Evolutionary conservation across 1,284 basidiomycete genomes (phyloP).

Genomic region (Butyriboletus appendiculatus): DNA sequence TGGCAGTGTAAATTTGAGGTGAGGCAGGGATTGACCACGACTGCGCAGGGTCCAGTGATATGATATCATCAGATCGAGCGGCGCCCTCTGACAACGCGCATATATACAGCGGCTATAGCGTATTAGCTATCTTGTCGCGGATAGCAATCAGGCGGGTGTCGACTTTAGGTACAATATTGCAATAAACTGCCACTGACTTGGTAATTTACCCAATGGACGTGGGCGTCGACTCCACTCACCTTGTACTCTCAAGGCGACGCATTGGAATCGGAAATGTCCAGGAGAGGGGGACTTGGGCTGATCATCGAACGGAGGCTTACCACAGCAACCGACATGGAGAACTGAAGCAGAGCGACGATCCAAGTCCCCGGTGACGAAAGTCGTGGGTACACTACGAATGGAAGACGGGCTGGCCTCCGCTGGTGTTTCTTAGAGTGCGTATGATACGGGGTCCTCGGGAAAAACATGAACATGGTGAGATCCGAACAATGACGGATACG

Average conservation of each 20-base stretch:
- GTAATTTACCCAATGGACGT: neutral
- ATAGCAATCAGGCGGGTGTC: slow-evolving; percentile 7
- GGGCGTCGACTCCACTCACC: slow-evolving; percentile 3
- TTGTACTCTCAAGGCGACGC: neutral
- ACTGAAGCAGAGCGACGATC: neutral
- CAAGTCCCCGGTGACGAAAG: slow-evolving; percentile 2
- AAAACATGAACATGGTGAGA: slow-evolving; percentile 3
- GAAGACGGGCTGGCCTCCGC: neutral
- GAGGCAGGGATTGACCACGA: slow-evolving; percentile 9
- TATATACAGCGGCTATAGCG: slow-evolving; percentile 3
- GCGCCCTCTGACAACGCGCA: slow-evolving; percentile 23
- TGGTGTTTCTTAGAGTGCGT: neutral
- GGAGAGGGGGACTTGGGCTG: neutral
- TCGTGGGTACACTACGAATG: neutral
- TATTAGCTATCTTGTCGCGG: slow-evolving; percentile 10
- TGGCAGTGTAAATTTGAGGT: slow-evolving; percentile 2
- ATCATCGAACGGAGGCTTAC: neutral
- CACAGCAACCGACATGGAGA: neutral
- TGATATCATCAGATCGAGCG: slow-evolving; percentile 19
- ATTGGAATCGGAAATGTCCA: neutral
- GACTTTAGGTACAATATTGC: slow-evolving; percentile 8
- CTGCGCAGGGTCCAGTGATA: slow-evolving; percentile 21
- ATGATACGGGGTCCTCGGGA: neutral
- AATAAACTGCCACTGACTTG: neutral
- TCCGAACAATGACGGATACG: slow-evolving; percentile 3